Base-by-base conservation (phyloP, 1,284 basidiomycete genomes). In the Coniophora puteana region DNA sequence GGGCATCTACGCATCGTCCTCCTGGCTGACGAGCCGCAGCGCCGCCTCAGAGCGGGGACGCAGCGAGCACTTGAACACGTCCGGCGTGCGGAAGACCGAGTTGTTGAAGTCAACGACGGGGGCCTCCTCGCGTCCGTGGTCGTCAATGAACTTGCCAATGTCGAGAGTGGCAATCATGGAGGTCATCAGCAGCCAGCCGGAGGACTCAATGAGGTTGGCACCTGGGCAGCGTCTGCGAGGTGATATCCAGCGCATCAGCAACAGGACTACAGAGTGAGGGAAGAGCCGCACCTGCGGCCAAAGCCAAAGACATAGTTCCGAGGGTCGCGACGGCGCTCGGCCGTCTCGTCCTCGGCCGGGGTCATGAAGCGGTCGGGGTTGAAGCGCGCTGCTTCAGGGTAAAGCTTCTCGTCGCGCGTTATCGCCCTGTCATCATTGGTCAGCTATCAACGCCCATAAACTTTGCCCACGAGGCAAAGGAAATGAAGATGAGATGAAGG, bases 291-390 rank as follows among this genome's bases (percentile, higher is more conserved):
- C 76, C 78, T 68, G 50, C 78, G 59, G 16, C 77, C 77, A 49
- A 76, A 80, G 4, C 78, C 78, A 54, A 77, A 80, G 1, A 71
- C 65, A 46, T 69, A 74, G 29, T 62, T 61, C 26, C 66, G 59
- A 7, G 75, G 73, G 48, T 78, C 69, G 35, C 62, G 58, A 24
- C 54, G 65, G 41, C 58, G 60, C 45, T 48, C 51, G 4, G 47
- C 45, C 46, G 50, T 36, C 10, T 64, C 65, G 41, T 4, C 26
- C 7, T 36, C 42, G 47, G 13, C 56, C 45, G 25, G 35, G 7
- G 28, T 65, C 61, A 78, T 45, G 48, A 66, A 78, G 4, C 77
- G 63, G 21, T 75, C 73, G 0, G 77, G 77, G 16, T 62, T 55
- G 54, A 80, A 81, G 3, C 46, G 36, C 18, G 70, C 52, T 1